Conservation (phyloP, 2,329 filamentous ascomycete species). For the Aureobasidium sp. region DNA sequence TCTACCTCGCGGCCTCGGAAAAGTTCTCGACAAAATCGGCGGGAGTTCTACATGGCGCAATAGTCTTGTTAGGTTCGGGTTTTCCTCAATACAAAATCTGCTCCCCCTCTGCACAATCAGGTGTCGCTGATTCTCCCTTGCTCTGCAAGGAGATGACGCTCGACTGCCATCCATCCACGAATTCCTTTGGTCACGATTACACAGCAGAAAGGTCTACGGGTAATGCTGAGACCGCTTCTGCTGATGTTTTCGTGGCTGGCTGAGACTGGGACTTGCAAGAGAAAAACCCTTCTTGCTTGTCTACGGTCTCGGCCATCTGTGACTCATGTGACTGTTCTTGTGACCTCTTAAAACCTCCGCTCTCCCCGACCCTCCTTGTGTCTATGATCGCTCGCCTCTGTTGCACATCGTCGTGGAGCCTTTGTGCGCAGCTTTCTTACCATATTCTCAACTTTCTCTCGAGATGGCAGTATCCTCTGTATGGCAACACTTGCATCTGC, state of each 20-base stretch:
- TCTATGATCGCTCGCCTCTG: too few species aligned
- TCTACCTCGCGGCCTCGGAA: conserved; percentile 21
- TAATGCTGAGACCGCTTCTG: conserved; percentile 3
- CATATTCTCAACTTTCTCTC: too few species aligned
- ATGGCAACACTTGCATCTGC: too few species aligned
- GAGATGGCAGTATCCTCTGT: too few species aligned
- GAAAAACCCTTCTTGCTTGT: conserved; percentile 5
- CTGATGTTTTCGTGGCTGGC: neutral
- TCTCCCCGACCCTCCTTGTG: too few species aligned
- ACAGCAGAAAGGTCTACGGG: neutral
- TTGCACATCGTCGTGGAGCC: too few species aligned
- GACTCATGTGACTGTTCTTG: neutral
- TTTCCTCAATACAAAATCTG: conserved; percentile 10
- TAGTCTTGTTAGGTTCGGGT: conserved; percentile 4
- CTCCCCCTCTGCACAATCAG: conserved; percentile 43
- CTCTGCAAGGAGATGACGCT: conserved; percentile 52
- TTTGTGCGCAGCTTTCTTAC: too few species aligned
- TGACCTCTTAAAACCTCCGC: too few species aligned
- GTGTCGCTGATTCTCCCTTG: conserved; percentile 72
- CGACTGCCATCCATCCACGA: conserved; percentile 66
- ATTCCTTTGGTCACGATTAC: neutral
- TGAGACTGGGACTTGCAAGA: neutral
- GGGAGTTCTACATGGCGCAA: conserved; percentile 6
- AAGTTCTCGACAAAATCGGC: conserved; percentile 16
- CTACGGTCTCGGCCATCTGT: neutral